Evolutionary conservation across 768 basidiomycete species (phyloP).

Genomic region (Lenzites betulinus): DNA sequence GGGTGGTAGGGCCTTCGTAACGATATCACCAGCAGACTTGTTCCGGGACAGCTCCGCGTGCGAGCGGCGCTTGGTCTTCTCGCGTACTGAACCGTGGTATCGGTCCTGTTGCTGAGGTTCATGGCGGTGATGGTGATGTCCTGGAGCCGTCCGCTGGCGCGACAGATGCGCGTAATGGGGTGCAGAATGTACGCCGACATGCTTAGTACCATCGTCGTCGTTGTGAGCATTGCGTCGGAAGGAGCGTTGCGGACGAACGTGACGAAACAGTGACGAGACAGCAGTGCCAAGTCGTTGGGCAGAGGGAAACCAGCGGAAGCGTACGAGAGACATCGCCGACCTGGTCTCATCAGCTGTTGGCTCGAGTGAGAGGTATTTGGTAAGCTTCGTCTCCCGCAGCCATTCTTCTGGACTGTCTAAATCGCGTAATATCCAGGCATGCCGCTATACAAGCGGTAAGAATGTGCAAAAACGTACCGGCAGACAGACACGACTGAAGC

Average conservation of each 20-base stretch:
- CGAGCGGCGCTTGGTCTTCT: constrained; percentile 34
- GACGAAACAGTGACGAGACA: constrained; percentile 54
- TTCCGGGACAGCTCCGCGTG: constrained; percentile 17
- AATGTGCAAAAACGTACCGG: background rate
- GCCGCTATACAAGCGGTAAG: constrained; percentile 40
- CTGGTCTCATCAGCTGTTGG: constrained; percentile 80
- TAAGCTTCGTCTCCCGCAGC: constrained; percentile 63
- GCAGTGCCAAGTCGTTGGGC: constrained; percentile 29
- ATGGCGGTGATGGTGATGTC: constrained; percentile 31
- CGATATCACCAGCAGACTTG: constrained; percentile 27
- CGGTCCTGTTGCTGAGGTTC: background rate
- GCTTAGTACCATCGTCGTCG: constrained; percentile 23
- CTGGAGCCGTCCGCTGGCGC: constrained; percentile 17
- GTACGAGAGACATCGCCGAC: constrained; percentile 67
- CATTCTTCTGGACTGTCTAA: constrained; percentile 67
- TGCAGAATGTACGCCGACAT: constrained; percentile 36
- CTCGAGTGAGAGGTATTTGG: constrained; percentile 48
- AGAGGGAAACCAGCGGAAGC: constrained; percentile 59
- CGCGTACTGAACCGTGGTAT: constrained; percentile 13
- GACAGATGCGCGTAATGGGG: constrained; percentile 27
- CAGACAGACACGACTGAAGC: background rate
- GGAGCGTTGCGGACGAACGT: constrained; percentile 39
- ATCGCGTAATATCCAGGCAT: constrained; percentile 70
- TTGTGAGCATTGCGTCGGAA: constrained; percentile 24
- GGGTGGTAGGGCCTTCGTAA: constrained; percentile 9